Evolutionary conservation across 1,139 yeast species (phyloP).

Genomic region (Nadsonia starkeyi-henricii): DNA sequence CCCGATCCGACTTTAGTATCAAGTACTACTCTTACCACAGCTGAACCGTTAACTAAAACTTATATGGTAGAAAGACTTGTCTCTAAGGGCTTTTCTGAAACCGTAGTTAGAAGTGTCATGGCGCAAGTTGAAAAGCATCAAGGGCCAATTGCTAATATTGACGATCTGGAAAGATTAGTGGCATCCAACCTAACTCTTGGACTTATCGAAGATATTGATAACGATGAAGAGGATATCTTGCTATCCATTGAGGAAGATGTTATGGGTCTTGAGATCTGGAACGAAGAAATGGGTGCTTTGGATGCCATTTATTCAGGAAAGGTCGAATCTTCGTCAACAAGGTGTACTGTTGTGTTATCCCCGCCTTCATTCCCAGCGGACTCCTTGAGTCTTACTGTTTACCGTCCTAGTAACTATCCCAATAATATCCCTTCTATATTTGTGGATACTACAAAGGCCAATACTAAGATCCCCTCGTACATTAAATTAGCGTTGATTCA

Average conservation of each 20-base stretch:
- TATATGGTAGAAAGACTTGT: not conserved
- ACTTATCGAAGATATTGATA: constrained; percentile 17
- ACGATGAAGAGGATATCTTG: constrained; percentile 19
- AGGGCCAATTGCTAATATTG: not conserved
- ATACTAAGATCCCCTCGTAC: constrained; percentile 53
- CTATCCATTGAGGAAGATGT: constrained; percentile 26
- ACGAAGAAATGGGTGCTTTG: constrained; percentile 63
- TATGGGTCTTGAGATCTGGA: constrained; percentile 42
- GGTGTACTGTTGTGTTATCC: not conserved
- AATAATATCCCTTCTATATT: constrained; percentile 21
- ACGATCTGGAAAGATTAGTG: not conserved
- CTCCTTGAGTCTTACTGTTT: constrained; percentile 10
- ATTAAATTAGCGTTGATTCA: constrained; percentile 52
- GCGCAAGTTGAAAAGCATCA: not conserved
- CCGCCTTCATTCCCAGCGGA: not conserved
- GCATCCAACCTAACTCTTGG: constrained; percentile 13
- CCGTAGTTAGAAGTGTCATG: not conserved
- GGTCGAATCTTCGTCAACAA: constrained; percentile 8
- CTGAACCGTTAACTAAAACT: not conserved
- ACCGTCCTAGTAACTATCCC: constrained; percentile 19
- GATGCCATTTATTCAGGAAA: constrained; percentile 33
- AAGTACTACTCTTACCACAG: not conserved
- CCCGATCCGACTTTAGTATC: constrained; percentile 2
- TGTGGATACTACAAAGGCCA: constrained; percentile 14
- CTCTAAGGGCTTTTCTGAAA: not conserved